Conservation (phyloP, 768 basidiomycete genomes). For the Galerina marginata region DNA sequence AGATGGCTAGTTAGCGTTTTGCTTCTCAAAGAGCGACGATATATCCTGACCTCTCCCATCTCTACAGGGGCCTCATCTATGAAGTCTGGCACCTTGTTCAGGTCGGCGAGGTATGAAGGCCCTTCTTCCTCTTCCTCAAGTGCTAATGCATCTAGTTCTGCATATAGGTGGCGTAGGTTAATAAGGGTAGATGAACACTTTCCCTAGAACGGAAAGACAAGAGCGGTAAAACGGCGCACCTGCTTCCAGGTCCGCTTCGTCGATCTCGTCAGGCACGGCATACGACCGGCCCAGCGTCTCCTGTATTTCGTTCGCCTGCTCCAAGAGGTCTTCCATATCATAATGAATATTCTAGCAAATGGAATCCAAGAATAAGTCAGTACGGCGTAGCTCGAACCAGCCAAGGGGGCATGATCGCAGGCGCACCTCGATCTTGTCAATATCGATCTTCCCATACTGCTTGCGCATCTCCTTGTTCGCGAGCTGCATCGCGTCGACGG, state of each 20-base stretch:
- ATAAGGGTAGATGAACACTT: not conserved
- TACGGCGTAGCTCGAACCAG: not conserved
- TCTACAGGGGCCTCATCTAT: constrained; percentile 87
- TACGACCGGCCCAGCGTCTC: constrained; percentile 93
- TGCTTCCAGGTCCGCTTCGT: constrained; percentile 96
- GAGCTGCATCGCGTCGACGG: constrained; percentile 92
- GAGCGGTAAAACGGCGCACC: constrained; percentile 53
- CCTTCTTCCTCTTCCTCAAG: constrained; percentile 93
- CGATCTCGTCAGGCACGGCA: constrained; percentile 95
- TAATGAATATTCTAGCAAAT: constrained; percentile 82
- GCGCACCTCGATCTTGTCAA: constrained; percentile 96
- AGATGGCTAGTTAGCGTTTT: not conserved
- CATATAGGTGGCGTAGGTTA: not conserved
- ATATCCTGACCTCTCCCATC: constrained; percentile 55
- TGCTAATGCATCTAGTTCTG: constrained; percentile 94
- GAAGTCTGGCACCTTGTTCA: constrained; percentile 91
- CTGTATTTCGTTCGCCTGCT: constrained; percentile 98
- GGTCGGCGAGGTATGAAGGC: constrained; percentile 83
- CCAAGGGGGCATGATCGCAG: not conserved
- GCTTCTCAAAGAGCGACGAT: not conserved
- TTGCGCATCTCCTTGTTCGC: constrained; percentile 97
- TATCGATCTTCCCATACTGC: constrained; percentile 96
- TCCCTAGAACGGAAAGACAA: not conserved
- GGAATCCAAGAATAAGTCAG: not conserved
- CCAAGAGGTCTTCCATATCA: constrained; percentile 97